These are phyloP conservation scores for Saccharomyces pastorianus DNA, from an alignment of 1,139 yeast genomes.

Conservation along the genomic window DNA sequence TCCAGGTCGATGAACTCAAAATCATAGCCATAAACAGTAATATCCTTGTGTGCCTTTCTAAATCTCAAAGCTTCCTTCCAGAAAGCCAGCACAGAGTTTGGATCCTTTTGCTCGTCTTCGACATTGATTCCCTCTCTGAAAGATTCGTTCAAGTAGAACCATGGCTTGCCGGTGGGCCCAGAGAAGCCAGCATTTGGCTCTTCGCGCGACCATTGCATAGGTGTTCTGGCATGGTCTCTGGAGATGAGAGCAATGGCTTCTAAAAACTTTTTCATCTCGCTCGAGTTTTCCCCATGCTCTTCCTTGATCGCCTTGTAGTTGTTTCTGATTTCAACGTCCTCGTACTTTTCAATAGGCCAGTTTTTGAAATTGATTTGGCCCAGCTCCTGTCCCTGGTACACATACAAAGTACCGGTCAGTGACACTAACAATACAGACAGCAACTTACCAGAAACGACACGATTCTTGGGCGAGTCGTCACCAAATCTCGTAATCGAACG, in stretches of 20 bases:
- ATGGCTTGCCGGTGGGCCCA: not conserved
- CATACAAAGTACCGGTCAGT: not conserved
- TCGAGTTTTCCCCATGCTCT: not conserved
- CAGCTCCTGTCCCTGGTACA: not conserved
- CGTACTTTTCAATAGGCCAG: not conserved
- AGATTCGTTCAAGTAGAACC: not conserved
- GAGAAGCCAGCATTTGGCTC: not conserved
- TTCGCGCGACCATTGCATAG: not conserved
- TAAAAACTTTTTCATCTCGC: not conserved
- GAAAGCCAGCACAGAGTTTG: not conserved
- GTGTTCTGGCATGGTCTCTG: not conserved
- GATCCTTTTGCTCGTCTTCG: not conserved
- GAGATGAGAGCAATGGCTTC: not conserved
- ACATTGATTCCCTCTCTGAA: not conserved
- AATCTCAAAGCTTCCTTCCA: not conserved
- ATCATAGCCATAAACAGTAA: not conserved
- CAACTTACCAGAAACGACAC: not conserved
- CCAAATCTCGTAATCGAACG: not conserved
- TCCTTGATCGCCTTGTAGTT: not conserved
- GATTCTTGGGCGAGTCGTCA: not conserved
- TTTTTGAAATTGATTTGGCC: not conserved
- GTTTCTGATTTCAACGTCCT: not conserved
- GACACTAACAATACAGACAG: not conserved
- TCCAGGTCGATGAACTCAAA: not conserved
- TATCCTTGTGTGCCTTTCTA: not conserved